Percentiles rank a stretch among this genome's conserved stretches.
These are phyloP conservation scores for Prunus davidiana DNA, from an alignment of 306 rosid species.

Conservation along the genomic window DNA sequence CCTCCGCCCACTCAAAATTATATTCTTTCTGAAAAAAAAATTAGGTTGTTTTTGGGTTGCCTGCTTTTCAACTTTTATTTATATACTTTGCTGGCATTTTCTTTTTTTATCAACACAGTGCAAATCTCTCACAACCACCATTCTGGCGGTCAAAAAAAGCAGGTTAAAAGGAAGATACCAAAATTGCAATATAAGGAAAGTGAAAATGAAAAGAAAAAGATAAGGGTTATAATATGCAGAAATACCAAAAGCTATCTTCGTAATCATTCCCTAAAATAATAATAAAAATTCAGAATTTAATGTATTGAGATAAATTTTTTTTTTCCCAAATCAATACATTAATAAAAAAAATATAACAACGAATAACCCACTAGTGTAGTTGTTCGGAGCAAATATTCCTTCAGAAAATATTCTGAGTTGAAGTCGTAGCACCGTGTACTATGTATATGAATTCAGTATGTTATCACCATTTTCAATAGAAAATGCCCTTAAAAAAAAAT, in stretches of 20 bases:
- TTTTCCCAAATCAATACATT: no score
- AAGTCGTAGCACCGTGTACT: no score
- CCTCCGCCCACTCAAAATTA: not conserved
- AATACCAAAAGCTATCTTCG: not conserved
- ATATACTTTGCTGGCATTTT: not conserved
- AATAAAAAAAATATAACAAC: no score
- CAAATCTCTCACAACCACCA: not conserved
- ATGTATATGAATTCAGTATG: no score
- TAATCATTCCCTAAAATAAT: no score
- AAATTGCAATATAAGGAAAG: not conserved
- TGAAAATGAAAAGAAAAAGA: not conserved
- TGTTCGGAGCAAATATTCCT: no score
- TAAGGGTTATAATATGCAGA: not conserved
- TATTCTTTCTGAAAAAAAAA: not conserved
- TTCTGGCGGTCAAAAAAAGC: not conserved
- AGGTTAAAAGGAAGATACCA: not conserved
- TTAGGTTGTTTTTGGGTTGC: not conserved
- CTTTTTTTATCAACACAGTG: not conserved
- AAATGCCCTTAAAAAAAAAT: no score
- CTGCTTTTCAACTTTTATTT: not conserved
- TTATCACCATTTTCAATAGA: no score
- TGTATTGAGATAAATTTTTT: no score
- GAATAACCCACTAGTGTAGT: no score
- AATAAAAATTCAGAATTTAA: no score
- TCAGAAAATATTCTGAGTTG: accelerated